phyloP scores from a whole-genome alignment of 345 rosid genomes.

The Lepidium africanum region DNA sequence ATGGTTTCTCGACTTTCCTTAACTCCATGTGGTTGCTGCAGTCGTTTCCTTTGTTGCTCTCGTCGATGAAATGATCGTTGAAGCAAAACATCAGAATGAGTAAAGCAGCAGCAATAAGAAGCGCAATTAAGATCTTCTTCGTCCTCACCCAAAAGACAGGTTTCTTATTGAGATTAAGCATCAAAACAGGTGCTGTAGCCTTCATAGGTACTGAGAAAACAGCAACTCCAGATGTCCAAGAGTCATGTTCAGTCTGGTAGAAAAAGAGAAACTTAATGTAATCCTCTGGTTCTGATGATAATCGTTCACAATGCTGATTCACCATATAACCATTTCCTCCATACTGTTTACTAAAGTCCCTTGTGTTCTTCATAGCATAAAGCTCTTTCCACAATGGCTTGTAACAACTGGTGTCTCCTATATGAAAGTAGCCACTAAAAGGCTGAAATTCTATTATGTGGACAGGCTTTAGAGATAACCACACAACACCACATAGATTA shows the following conservation, averaged over 20 bases:
- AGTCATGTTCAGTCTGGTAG: constrained; percentile 42
- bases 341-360: constrained; percentile 50
- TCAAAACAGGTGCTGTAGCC: constrained; percentile 51
- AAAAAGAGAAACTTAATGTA: constrained; percentile 49
- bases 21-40: constrained; percentile 16
- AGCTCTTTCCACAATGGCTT: constrained; percentile 50
- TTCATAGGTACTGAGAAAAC: constrained; percentile 50
- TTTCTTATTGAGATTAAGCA: constrained; percentile 54
- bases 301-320: constrained; percentile 47
- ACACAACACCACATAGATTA: constrained; percentile 75
- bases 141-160: constrained; percentile 49
- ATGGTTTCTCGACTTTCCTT: constrained; percentile 34
- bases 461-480: constrained; percentile 52
- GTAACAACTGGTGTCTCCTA: constrained; percentile 44
- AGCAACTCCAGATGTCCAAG: constrained; percentile 49
- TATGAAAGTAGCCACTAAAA: constrained; percentile 25
- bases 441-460: constrained; percentile 49
- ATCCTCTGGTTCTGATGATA: constrained; percentile 56
- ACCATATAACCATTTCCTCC: constrained; percentile 50
- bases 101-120: constrained; percentile 38
- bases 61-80: constrained; percentile 29
- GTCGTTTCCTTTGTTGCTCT: constrained; percentile 22
- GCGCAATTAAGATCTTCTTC: constrained; percentile 41
- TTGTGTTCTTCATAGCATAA: constrained; percentile 43
- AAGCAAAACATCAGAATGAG: constrained; percentile 41